Percentiles rank a stretch among this genome's conserved stretches.
Conservation (phyloP, 129 eudicot species). For the Kitagawia praeruptora region DNA sequence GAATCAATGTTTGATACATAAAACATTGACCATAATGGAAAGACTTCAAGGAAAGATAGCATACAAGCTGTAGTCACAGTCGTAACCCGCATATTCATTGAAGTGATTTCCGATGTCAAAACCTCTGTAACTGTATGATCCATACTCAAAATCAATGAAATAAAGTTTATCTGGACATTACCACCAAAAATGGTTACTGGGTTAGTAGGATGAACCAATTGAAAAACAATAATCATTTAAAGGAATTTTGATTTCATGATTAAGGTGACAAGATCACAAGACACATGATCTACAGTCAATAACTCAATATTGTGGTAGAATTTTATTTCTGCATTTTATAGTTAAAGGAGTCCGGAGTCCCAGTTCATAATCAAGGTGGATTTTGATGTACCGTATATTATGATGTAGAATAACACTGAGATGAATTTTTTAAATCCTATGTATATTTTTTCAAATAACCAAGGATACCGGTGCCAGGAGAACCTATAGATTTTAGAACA, state of each 20-base stretch:
- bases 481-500: too few species aligned
- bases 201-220: slow-evolving; percentile 4
- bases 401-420: too few species aligned
- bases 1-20: neutral
- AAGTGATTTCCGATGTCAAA: slow-evolving; percentile 97
- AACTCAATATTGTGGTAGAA: neutral
- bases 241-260: neutral
- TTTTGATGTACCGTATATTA: too few species aligned
- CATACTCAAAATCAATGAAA: slow-evolving; percentile 94
- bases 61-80: slow-evolving; percentile 89
- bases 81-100: slow-evolving; percentile 97
- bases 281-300: neutral
- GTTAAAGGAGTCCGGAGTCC: too few species aligned
- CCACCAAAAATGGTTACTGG: neutral
- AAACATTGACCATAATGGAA: neutral
- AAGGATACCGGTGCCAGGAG: too few species aligned
- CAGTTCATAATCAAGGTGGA: too few species aligned
- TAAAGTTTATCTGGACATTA: slow-evolving; percentile 63
- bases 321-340: neutral
- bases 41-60: slow-evolving; percentile 20
- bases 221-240: neutral
- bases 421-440: too few species aligned
- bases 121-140: slow-evolving; percentile 91
- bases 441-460: too few species aligned
- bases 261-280: neutral